Base-by-base conservation (phyloP, 1,284 basidiomycete genomes). In the Hypsizygus ulmarius region DNA sequence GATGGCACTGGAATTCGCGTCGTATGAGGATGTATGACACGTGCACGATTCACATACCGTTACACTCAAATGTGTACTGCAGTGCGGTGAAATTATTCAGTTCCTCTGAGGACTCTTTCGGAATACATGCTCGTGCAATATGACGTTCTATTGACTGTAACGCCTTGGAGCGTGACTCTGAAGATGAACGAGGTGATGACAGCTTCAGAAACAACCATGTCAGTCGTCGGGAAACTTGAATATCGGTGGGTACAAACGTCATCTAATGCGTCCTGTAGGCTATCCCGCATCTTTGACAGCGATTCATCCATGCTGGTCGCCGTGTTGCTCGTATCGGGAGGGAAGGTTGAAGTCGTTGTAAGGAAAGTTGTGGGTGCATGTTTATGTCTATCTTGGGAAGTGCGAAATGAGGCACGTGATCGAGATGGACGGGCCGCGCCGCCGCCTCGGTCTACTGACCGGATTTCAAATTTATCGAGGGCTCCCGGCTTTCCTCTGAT, bases 21-120 rank as follows among this genome's bases (percentile, higher is more conserved):
- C 16, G 45, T 14, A 44, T 12, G 14, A 29, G 34, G 39, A 14
- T 34, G 27, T 16, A 29, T 27, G 32, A 36, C 19, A n/a, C 25
- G 43, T 19, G 33, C 27, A 18, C 21, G 34, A 38, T 35, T 32
- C 15, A 57, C 85, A 48, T 56, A 90, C 90, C 68, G 59, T 92
- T 92, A 62, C 81, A 86, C 60, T 89, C 81, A 56, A 90, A 88
- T 1, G 78, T 78, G 55, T 87, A 80, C 61, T 92, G 89, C 25
- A 87, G 66, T 1, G 75, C 70, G 12, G 84, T 63, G 64, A 91
- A 88, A 41, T 68, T 64, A 41, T 73, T 69, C 51, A 81, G 66
- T 9, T 72, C 69, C 27, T 75, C 73, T 3, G 67, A 67, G 28
- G 68, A 53, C 30, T 75, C 65, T 14, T 64, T 59, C 8, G 64